Evolutionary conservation across 108 stramenopile species (phyloP), one percentile per base, ranked within the genome.

Genomic region (Cyclotella baltica): DNA sequence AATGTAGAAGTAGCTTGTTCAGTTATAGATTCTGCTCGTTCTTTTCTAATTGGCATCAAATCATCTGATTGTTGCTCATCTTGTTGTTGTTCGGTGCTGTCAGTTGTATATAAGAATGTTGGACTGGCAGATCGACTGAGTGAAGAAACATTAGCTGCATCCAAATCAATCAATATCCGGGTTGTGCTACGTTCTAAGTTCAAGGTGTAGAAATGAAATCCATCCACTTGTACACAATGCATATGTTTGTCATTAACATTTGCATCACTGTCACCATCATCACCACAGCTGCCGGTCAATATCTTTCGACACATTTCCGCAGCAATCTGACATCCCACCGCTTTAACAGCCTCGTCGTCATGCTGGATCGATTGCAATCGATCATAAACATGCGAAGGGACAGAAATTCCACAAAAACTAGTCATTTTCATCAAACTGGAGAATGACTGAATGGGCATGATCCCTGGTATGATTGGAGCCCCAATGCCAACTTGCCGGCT

Each of bases 201-300:
- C 59, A 98, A 70, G 15, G 98, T 98, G 82, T 97, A 98, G 76
- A 98, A 98, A 77, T 98, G 98, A 62, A 98, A 82, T 19, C 94
- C 94, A 53, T 92, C 89, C 9, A 89, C 76, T 23, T 48, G 28
- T 27, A 38, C 8, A 38, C n/a, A n/a, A n/a, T n/a, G n/a, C n/a
- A n/a, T n/a, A n/a, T n/a, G n/a, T n/a, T n/a, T n/a, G n/a, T n/a
- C n/a, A n/a, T n/a, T n/a, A n/a, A n/a, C n/a, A n/a, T n/a, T n/a
- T n/a, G n/a, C n/a, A n/a, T n/a, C n/a, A n/a, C n/a, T n/a, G n/a
- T 70, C 35, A 11, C 19, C 34, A 25, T 88, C 88, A 48, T 67
- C 85, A 27, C 61, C 68, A 35, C 88, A 3, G 37, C 33, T 59
- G 2, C 46, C 28, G 10, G 55, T 28, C 53, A 74, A 52, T 35